Evolutionary conservation across 306 rosid species (phyloP), one percentile per base, ranked within the genome.

Genomic region (Vicia faba): DNA sequence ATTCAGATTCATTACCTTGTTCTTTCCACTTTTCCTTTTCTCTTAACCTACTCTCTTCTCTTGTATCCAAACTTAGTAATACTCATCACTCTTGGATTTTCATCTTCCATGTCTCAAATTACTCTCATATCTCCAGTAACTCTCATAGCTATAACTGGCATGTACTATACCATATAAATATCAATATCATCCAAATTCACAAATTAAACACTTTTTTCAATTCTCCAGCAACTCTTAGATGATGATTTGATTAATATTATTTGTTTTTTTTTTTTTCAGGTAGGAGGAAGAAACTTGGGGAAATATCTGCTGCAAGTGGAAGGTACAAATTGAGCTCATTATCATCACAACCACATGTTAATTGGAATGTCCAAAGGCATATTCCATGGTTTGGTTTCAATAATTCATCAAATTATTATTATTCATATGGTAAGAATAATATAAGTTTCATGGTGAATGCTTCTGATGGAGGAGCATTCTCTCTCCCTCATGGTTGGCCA

Each of bases 51-150:
- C 9, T 63, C 49, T 19, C 26, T 6, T 63, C 49, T 19, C 26
- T 28, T 4, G 8, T 41, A 12, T 54, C 36, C 15, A 61, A 58
- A 43, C 31, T 4, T 61, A 71, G 41, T 20, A 57, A 54, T 25
- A 29, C n/a, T 43, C 19, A 2, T n/a, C 68, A 41, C 25, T 39
- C 10, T 6, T 51, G 46, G 33, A 49, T 23, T 78, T 60, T 0
- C 38, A 63, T 53, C 73, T 58, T 75, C 69, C 12, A 84, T 84
- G 88, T 80, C 84, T 75, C 78, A 75, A 76, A 72, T 56, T 11
- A 75, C 64, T 20, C 56, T 75, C 66, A 29, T 73, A 66, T 23
- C 78, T 72, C 78, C 84, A 73, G 3, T 76, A 55, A 70, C 75
- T 35, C 28, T 72, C 31, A 25, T 43, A 36, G 39, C 73, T 39